Evolutionary conservation across 768 basidiomycete species (phyloP), one percentile per base, ranked within the genome.

Genomic region (Hygrocybe coccinea): DNA sequence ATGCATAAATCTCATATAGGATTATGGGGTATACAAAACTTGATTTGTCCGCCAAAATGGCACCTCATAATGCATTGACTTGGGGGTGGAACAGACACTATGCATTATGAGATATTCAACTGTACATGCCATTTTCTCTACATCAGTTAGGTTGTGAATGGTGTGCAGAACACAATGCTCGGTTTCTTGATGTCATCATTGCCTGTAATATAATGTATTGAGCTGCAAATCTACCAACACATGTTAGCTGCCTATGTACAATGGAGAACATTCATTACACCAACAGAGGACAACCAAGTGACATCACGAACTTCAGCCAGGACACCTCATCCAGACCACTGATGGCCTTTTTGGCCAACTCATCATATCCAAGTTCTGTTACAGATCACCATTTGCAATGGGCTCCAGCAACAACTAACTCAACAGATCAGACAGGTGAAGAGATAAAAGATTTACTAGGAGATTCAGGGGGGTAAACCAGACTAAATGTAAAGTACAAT

Each of bases 361-460:
- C 45, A 53, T 69, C 69, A 46, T 62, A 66, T 9, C 62, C 62
- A n/a, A 63, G 39, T 52, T 62, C 60, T n/a, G n/a, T n/a, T n/a
- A n/a, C n/a, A n/a, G n/a, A n/a, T n/a, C n/a, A n/a, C n/a, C n/a
- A n/a, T n/a, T n/a, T n/a, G n/a, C n/a, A n/a, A n/a, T n/a, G n/a
- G n/a, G n/a, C n/a, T n/a, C n/a, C n/a, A n/a, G n/a, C n/a, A n/a
- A n/a, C n/a, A n/a, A n/a, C n/a, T n/a, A n/a, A n/a, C n/a, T n/a
- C n/a, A n/a, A n/a, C n/a, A n/a, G n/a, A n/a, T n/a, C n/a, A n/a
- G n/a, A n/a, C n/a, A n/a, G n/a, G n/a, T n/a, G n/a, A n/a, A n/a
- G n/a, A n/a, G n/a, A n/a, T n/a, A n/a, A n/a, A n/a, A n/a, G n/a
- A n/a, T n/a, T n/a, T n/a, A n/a, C n/a, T n/a, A n/a, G n/a, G n/a